Conservation (phyloP, 2,329 filamentous ascomycete genomes). For the Raffaelea deltoideospora region DNA sequence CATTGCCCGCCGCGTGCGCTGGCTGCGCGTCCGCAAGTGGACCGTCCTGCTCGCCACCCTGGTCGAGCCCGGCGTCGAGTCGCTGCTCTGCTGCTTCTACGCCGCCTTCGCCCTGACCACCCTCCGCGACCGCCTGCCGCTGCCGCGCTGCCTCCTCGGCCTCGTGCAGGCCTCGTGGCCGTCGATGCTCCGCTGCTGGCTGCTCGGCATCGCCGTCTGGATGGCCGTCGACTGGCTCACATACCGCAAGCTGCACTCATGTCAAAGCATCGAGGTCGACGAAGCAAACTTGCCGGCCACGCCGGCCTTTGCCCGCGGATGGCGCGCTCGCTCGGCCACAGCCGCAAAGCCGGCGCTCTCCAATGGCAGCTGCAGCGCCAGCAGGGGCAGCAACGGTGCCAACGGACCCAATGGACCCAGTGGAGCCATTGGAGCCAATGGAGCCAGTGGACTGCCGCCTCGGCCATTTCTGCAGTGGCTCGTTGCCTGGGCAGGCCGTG, state of each 20-base stretch:
- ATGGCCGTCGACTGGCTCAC: slow-evolving; percentile 58
- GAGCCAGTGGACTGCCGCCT: too few species aligned
- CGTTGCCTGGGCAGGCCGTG: slow-evolving; percentile 69
- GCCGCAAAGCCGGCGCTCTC: too few species aligned
- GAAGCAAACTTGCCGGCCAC: slow-evolving; percentile 48
- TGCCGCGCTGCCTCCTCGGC: slow-evolving; percentile 31
- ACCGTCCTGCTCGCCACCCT: slow-evolving; percentile 80
- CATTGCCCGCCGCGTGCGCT: slow-evolving; percentile 66
- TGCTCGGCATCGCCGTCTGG: slow-evolving; percentile 52
- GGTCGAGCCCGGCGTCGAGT: slow-evolving; percentile 85
- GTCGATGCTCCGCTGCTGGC: slow-evolving; percentile 51
- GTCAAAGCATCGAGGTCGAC: slow-evolving; percentile 54
- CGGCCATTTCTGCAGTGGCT: slow-evolving; percentile 58
- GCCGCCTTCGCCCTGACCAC: slow-evolving; percentile 67
- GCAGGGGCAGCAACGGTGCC: too few species aligned
- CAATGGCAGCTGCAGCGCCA: too few species aligned
- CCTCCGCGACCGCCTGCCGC: slow-evolving; percentile 32
- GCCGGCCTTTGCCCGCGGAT: slow-evolving; percentile 48
- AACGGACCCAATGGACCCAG: too few species aligned
- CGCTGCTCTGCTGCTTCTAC: slow-evolving; percentile 68
- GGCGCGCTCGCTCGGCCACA: slow-evolving; percentile 24
- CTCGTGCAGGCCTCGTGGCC: slow-evolving; percentile 49
- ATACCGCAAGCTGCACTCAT: slow-evolving; percentile 61
- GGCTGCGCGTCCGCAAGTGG: slow-evolving; percentile 88
- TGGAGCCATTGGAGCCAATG: too few species aligned